phyloP scores from a whole-genome alignment of 805 yeast species.

The Saccharomycopsis sp. region DNA sequence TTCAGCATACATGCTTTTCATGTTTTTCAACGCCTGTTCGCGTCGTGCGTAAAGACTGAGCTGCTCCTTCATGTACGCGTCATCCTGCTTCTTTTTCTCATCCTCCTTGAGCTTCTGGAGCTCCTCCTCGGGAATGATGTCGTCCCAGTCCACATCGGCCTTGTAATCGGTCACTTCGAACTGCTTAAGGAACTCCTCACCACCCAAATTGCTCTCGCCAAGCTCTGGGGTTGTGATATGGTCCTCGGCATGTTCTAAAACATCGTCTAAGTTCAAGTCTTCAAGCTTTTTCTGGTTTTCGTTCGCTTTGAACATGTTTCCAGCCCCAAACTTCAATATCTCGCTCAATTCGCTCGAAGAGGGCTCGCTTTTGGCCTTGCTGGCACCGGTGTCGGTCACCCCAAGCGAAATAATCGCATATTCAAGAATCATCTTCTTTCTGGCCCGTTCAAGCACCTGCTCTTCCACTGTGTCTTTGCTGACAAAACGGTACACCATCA shows the following conservation, averaged over 20 bases:
- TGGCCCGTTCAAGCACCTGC: constrained; percentile 91
- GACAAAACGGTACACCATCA: constrained; percentile 95
- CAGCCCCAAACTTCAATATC: constrained; percentile 96
- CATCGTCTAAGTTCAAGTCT: constrained; percentile 92
- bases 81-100: constrained; percentile 81
- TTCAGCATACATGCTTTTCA: constrained; percentile 38
- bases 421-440: constrained; percentile 96
- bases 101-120: constrained; percentile 82
- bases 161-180: constrained; percentile 98
- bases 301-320: constrained; percentile 92
- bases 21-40: constrained; percentile 62
- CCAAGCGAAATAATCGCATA: constrained; percentile 97
- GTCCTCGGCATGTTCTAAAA: constrained; percentile 93
- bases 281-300: constrained; percentile 95
- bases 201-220: constrained; percentile 96
- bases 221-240: constrained; percentile 93
- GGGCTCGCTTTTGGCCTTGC: constrained; percentile 58
- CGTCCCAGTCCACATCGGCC: constrained; percentile 99
- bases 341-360: constrained; percentile 80
- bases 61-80: constrained; percentile 80
- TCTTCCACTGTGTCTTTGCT: constrained; percentile 98
- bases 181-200: constrained; percentile 94
- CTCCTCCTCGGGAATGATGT: constrained; percentile 94
- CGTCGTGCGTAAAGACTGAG: constrained; percentile 81
- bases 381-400: constrained; percentile 65